These are phyloP conservation scores for Fonsecaea pedrosoi DNA, from an alignment of 2,329 filamentous ascomycete genomes.

Conservation along the genomic window DNA sequence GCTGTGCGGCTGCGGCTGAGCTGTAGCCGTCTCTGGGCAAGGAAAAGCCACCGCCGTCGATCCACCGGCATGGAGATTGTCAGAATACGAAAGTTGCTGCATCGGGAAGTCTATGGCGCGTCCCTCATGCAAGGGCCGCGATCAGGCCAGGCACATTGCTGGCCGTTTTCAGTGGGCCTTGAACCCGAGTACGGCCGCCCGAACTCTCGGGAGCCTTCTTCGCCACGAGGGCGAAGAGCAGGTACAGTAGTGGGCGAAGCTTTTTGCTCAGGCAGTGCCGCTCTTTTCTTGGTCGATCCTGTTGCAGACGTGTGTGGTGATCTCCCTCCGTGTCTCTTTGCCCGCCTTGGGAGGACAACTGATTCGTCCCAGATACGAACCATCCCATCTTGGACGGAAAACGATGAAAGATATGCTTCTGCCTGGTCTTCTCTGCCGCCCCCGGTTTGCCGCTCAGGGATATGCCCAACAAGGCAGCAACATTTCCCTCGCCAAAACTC, in stretches of 20 bases:
- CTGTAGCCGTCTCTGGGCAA: not conserved
- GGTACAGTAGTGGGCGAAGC: not conserved
- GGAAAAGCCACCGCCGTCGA: not conserved
- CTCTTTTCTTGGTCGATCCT: not conserved
- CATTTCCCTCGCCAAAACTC: not conserved
- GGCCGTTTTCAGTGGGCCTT: not conserved
- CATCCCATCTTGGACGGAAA: not conserved
- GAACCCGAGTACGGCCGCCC: not conserved
- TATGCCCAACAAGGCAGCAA: not conserved
- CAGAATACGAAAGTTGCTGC: not conserved
- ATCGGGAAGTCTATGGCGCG: not conserved
- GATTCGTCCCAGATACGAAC: conserved; percentile 1
- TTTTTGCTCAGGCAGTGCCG: not conserved
- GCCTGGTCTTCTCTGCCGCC: conserved; percentile 2
- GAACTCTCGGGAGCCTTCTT: not conserved
- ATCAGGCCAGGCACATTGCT: not conserved
- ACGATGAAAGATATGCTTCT: not conserved
- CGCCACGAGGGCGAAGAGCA: not conserved
- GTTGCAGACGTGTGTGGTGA: not conserved
- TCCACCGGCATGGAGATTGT: not conserved
- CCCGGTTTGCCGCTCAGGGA: not conserved
- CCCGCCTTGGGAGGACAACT: not conserved
- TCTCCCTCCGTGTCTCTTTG: not conserved
- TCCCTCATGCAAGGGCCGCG: not conserved
- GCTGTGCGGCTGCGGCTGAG: not conserved